These are phyloP conservation scores for Ottelia alismoides DNA, from an alignment of 106 monocot genomes.

Conservation along the genomic window DNA sequence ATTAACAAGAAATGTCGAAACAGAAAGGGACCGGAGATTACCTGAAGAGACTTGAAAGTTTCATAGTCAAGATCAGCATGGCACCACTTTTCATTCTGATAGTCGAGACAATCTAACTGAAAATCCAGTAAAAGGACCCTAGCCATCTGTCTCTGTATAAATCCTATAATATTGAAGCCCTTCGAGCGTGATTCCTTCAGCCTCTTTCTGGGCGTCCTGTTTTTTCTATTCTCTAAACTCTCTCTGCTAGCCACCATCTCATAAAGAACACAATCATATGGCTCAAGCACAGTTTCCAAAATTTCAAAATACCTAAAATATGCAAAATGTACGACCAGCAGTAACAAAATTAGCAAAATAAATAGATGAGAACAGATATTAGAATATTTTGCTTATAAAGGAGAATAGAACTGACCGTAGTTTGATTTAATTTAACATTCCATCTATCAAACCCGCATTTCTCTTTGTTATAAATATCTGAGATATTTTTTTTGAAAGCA, in stretches of 20 bases:
- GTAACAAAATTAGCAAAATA: no score
- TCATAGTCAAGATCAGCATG: slow-evolving; percentile 93
- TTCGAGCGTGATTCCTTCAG: slow-evolving; percentile 50
- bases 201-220: slow-evolving; percentile 19
- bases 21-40: slow-evolving; percentile 9
- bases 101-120: slow-evolving; percentile 85
- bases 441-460: no score
- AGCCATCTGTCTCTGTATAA: slow-evolving; percentile 85
- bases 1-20: no score
- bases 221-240: slow-evolving; percentile 51
- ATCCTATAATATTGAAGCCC: slow-evolving; percentile 78
- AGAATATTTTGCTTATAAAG: no score
- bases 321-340: no score
- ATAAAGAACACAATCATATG: slow-evolving; percentile 87
- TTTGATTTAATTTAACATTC: no score
- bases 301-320: slow-evolving; percentile 74
- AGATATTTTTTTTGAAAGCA: no score
- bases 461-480: no score
- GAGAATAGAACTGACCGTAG: no score
- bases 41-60: slow-evolving; percentile 85
- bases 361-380: no score
- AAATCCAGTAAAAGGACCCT: slow-evolving; percentile 75
- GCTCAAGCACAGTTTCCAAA: slow-evolving; percentile 52
- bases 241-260: slow-evolving; percentile 85
- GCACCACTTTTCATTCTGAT: slow-evolving; percentile 56